Percentiles rank a stretch among this genome's conserved stretches.
phyloP scores from a whole-genome alignment of 768 basidiomycete genomes.

The Tylopilus felleus region DNA sequence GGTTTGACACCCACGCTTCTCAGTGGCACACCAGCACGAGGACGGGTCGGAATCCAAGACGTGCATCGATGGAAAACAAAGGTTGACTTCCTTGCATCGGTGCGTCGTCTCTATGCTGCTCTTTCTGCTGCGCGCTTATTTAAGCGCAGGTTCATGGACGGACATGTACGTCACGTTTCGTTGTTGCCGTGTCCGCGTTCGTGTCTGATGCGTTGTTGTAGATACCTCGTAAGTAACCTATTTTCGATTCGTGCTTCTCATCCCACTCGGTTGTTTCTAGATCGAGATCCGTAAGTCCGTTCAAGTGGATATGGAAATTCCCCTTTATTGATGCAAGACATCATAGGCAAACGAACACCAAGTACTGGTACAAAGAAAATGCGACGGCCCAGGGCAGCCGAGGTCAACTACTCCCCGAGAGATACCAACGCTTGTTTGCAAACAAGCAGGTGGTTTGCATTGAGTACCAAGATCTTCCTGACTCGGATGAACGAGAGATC shows the following conservation, averaged over 20 bases:
- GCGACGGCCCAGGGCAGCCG: constrained; percentile 6
- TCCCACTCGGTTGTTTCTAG: constrained; percentile 16
- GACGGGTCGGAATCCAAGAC: constrained; percentile 66
- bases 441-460: constrained; percentile 80
- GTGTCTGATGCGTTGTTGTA: constrained; percentile 22
- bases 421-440: constrained; percentile 55
- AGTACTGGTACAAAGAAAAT: constrained; percentile 47
- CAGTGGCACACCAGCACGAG: constrained; percentile 48
- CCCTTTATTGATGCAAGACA: neutral
- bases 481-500: constrained; percentile 60
- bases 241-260: neutral
- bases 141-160: constrained; percentile 58
- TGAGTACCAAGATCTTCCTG: constrained; percentile 64
- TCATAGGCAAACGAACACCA: constrained; percentile 35
- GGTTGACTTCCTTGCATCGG: constrained; percentile 71
- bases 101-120: constrained; percentile 29
- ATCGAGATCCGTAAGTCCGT: constrained; percentile 44
- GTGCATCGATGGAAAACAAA: constrained; percentile 81
- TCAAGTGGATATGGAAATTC: fast-evolving
- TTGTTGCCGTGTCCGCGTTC: neutral
- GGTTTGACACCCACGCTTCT: no score
- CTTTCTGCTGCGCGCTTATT: neutral
- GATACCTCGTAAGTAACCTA: constrained; percentile 52
- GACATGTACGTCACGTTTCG: constrained; percentile 47
- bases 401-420: constrained; percentile 46